Evolutionary conservation across 495 filamentous ascomycete genomes (phyloP), one percentile per base, ranked within the genome.

Genomic region (Neurospora africana): DNA sequence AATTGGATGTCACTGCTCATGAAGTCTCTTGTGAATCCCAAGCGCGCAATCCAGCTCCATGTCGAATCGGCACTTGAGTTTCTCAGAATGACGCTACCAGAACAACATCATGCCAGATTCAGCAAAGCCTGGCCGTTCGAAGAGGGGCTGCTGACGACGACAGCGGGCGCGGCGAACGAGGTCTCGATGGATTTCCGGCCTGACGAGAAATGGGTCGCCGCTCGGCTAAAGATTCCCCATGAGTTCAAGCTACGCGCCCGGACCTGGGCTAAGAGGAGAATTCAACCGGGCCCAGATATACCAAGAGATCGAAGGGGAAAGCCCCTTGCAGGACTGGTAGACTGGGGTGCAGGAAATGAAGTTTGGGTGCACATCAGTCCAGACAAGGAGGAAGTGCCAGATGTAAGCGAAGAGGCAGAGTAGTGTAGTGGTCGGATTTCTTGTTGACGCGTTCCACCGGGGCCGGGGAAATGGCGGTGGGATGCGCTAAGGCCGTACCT

Each of bases 1-100:
- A 79, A 83, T 68, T 80, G 86, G 75, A 83, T 85, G 75, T 85
- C 84, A 37, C 69, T 87, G 35, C 79, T 87, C 19, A 82, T 90
- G 70, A 90, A 89, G 77, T 84, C 84, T 70, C 85, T 87, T 10
- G 83, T 88, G 33, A 83, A 89, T 70, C 85, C 87, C 11, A 77
- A 81, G 71, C 82, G 87, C 65, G 87, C 87, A 8, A 81, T 89
- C 37, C 84, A 87, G 75, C 79, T 90, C 17, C 89, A 87, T 40
- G 83, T 88, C 73, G 85, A 83, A 68, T 84, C 85, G 68, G 83
- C 81, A 68, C 79, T 88, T 70, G 86, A 87, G 70, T 88, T 88
- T 65, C 78, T 86, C 38, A 81, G 75, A 69, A 76, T 80, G 35
- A 83, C 85, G 30, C 79, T 86, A 70, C 82, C 79, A 70, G 72